Conservation (phyloP, 441 rosid species). For the Biscutella auriculata region DNA sequence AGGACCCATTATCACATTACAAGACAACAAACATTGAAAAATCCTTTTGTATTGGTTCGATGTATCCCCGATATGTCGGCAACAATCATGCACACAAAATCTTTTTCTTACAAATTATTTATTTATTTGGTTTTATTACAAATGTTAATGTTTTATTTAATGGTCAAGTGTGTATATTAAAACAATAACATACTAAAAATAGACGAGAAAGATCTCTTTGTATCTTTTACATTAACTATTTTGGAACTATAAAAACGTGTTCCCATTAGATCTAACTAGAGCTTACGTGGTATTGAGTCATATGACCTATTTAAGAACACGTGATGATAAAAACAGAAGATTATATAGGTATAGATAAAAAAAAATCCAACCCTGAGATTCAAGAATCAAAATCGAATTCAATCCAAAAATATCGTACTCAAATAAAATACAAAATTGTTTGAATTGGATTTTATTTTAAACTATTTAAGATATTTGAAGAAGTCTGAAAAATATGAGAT, state of each 20-base stretch:
- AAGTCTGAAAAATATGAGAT: too few species aligned
- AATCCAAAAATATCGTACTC: too few species aligned
- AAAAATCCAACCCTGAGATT: too few species aligned
- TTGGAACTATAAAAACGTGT: background rate
- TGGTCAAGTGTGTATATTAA: background rate
- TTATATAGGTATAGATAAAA: too few species aligned
- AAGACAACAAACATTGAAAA: slow-evolving; percentile 6
- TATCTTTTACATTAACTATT: background rate
- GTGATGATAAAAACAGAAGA: background rate
- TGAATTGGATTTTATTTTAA: too few species aligned
- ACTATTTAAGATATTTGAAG: too few species aligned
- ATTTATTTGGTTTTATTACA: too few species aligned
- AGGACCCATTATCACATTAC: slow-evolving; percentile 4
- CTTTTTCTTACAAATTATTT: too few species aligned
- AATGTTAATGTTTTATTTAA: too few species aligned
- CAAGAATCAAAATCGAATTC: too few species aligned
- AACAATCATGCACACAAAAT: slow-evolving; percentile 17
- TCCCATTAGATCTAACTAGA: background rate
- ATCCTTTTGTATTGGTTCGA: slow-evolving; percentile 6
- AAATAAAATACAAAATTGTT: too few species aligned
- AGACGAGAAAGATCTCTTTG: background rate
- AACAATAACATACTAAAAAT: background rate
- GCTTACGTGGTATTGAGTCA: background rate
- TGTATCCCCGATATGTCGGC: slow-evolving; percentile 24
- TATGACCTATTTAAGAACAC: background rate